Conservation (phyloP, 805 yeast genomes). For the Cyberlindnera maclurae region DNA sequence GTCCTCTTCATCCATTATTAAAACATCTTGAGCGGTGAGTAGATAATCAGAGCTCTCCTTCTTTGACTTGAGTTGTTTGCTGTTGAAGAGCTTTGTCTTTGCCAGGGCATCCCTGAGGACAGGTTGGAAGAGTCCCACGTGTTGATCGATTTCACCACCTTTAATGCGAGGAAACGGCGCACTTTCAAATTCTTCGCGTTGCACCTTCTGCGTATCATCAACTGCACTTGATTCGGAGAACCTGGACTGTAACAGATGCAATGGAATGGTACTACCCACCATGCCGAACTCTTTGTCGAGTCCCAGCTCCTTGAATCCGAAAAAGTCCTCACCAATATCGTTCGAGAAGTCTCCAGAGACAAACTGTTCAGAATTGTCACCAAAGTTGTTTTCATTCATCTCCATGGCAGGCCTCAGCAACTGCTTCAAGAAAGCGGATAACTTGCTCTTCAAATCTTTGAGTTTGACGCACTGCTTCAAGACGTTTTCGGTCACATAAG, state of each 20-base stretch:
- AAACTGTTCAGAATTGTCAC: conserved; percentile 89
- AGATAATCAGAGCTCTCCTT: conserved; percentile 25
- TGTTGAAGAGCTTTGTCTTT: conserved; percentile 34
- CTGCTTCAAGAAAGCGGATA: conserved; percentile 69
- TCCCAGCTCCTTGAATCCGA: conserved; percentile 93
- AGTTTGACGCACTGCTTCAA: conserved; percentile 63
- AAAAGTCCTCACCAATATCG: conserved; percentile 94
- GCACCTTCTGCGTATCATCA: conserved; percentile 37
- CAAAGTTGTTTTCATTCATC: conserved; percentile 69
- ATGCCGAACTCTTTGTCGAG: conserved; percentile 87
- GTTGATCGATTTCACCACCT: conserved; percentile 42
- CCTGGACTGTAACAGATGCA: conserved; percentile 77
- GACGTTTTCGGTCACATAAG: conserved; percentile 67
- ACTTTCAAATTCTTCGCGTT: conserved; percentile 60
- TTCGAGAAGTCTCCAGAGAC: conserved; percentile 90
- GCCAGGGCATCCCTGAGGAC: conserved; percentile 38
- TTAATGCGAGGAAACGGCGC: conserved; percentile 46
- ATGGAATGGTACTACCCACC: conserved; percentile 78
- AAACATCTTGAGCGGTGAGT: conserved; percentile 31
- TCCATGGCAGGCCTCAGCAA: conserved; percentile 74
- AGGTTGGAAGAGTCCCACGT: conserved; percentile 52
- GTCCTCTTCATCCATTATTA: conserved; percentile 74
- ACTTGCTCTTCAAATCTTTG: conserved; percentile 55
- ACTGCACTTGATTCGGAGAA: conserved; percentile 52
- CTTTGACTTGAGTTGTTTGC: conserved; percentile 29